Evolutionary conservation across 495 filamentous ascomycete species (phyloP), one percentile per base, ranked within the genome.

Genomic region (Bathelium albidoporum): DNA sequence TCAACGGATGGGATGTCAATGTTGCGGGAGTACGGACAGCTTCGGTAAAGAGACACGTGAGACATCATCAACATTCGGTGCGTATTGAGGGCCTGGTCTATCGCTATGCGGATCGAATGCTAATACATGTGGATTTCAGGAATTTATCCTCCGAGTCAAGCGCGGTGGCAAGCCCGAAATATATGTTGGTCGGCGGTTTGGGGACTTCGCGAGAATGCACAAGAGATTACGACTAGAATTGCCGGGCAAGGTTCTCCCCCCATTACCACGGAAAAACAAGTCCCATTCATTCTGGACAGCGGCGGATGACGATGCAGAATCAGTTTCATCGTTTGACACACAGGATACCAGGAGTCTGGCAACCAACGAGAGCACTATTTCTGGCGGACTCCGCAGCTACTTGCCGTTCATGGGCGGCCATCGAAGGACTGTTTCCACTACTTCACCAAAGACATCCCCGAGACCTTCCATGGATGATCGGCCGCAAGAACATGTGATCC

Each of bases 1-100:
- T 95, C 58, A 89, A 98, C 75, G 91, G 90, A 9, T 97, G 94
- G 94, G 92, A 97, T 74, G 85, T 97, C 64, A 98, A 98, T 76
- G 88, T 98, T 60, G 92, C 91, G 20, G 90, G 87, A 29, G 94
- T 98, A 55, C 83, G 92, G 58, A 87, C 89, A 1, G 88, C 83
- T 3, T 85, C 82, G 24, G 78, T 90, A 39, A 94, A 93, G 81
- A 85, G 91, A 70, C 95, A 92, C 39, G 83, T 97, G 32, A 79
- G 94, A 59, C 85, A 93, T 68, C 95, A 96, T 73, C 87, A 89
- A 69, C 95, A 98, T 79, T 90, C 94, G 61, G 91, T 95, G 78
- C 73, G 87, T 74, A 59, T 39, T 34, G 2, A 12, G 10, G 20
- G 20, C 24, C 24, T 55, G 22, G 9, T 16, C 16, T 18, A 1